Evolutionary conservation across 2,329 filamentous ascomycete genomes (phyloP), one percentile per base, ranked within the genome.

Genomic region (Colletotrichum theobromicola): DNA sequence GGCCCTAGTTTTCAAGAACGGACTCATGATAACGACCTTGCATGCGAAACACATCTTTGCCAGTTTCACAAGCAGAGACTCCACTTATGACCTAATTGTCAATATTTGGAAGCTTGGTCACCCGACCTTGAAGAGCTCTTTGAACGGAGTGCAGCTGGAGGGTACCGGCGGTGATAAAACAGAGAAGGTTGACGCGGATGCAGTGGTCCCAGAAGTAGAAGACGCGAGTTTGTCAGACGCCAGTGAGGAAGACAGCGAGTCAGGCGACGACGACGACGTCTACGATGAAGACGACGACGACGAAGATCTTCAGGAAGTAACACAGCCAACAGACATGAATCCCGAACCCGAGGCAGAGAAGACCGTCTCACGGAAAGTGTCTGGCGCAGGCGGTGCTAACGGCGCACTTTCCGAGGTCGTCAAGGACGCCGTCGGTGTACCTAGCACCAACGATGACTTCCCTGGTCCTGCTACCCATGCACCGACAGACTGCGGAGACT

Each of bases 51-150:
- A 99, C 80, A 93, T 97, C 1, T 99, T 99, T 84, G 96, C 97
- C 70, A 98, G 96, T 84, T 95, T 99, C 77, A 93, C 98, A 7
- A 97, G 95, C 80, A 91, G 97, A 82, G 97, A 99, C 84, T 95
- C 96, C 4, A 98, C 97, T 0, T 99, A 98, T 81, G 97, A 99
- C 81, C 87, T 99, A 60, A 96, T 99, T 81, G 94, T 99, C 77
- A 97, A 97, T 74, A 98, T 99, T 73, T 99, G 97, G 97, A 98
- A 98, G 83, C 93, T 98, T 34, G 97, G 95, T 18, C 97, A 99
- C 82, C 96, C 97, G 3, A 95, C 95, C 70, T 86, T 99, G 34
- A 95, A 95, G 83, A 98, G 95, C 81, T 97, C 95, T 5, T 87
- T 98, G 4, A 98, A 98, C 76, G 96, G 97, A 4, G 95, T 97